phyloP scores from a whole-genome alignment of 108 stramenopile genomes.

The Stephanodiscus triporus region DNA sequence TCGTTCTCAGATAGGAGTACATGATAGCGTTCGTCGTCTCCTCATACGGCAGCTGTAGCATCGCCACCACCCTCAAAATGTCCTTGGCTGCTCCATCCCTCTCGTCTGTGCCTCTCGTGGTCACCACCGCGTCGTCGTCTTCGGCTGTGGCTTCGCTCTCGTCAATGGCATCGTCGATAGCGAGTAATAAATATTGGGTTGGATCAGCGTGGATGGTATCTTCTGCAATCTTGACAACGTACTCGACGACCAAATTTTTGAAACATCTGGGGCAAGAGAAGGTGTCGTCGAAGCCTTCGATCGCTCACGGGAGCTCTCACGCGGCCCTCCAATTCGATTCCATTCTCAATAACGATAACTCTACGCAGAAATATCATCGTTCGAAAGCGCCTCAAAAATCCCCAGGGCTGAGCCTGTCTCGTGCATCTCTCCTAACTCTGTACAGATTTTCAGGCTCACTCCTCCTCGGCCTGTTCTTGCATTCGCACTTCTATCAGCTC shows the following conservation, averaged over 20 bases:
- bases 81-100: conserved; percentile 33
- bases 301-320: not conserved
- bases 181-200: conserved; percentile 47
- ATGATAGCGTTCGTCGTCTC: conserved; percentile 23
- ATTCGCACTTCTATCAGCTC: conserved; percentile 56
- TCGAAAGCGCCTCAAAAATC: conserved; percentile 2
- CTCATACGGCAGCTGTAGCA: conserved; percentile 14
- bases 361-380: conserved; percentile 1
- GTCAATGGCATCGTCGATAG: conserved; percentile 34
- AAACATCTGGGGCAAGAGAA: conserved; percentile 51
- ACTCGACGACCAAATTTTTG: conserved; percentile 74
- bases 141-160: conserved; percentile 10
- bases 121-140: conserved; percentile 4
- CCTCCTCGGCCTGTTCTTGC: conserved; percentile 61
- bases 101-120: conserved; percentile 27
- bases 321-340: conserved; percentile 2
- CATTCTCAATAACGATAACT: not conserved
- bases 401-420: conserved; percentile 32
- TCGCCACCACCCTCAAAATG: conserved; percentile 20
- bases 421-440: conserved; percentile 69
- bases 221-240: conserved; percentile 73
- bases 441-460: conserved; percentile 77
- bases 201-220: conserved; percentile 71
- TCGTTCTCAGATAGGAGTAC: conserved; percentile 11
- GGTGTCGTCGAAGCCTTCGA: not conserved